Base-by-base conservation (phyloP, 805 yeast genomes). In the Lipomyces oligophaga region DNA sequence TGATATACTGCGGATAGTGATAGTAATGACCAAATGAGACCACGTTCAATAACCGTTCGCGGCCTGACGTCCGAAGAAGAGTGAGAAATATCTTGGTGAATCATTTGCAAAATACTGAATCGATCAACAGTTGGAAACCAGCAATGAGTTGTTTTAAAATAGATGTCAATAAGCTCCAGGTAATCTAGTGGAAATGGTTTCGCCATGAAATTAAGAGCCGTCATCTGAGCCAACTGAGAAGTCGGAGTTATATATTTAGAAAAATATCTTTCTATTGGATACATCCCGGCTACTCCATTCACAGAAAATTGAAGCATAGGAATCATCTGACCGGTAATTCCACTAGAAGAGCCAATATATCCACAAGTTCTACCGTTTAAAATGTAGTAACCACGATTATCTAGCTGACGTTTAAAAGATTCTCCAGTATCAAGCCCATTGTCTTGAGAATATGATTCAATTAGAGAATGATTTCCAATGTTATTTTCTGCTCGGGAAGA, bases 81-180 rank as follows among this genome's bases (percentile, higher is more conserved):
- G 5, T 16, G 41, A 11, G 19, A 24, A 13, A 5, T 3, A n/a
- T 18, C 26, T 24, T 34, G 41, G 18, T 47, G 52, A 13, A 37
- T 47, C 6, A 37, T 34, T 11, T 41, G 35, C n/a, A 47, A 27
- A 11, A 47, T 19, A 13, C 36, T 35, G 37, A 26, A 43, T 7
- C 52, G 28, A 16, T 47, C 49, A 10, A 47, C 34, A 6, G 43
- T 43, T 4, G 49, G 43, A 19, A 47, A 43, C 52, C 52, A 43
- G 26, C 43, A 15, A 32, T 43, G 52, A 1, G 43, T 43, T 11
- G 43, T 39, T 18, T 20, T 30, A 42, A 47, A 47, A 31, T 43
- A 47, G 10, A 43, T 13, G n/a, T 21, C n/a, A 11, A 47, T 22
- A 13, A 45, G 38, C 4, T 19, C 21, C 7, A 34, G 22, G 34